Percentiles rank a stretch among this genome's conserved stretches.
Conservation (phyloP, 768 basidiomycete species). For the Collybia mongolica region DNA sequence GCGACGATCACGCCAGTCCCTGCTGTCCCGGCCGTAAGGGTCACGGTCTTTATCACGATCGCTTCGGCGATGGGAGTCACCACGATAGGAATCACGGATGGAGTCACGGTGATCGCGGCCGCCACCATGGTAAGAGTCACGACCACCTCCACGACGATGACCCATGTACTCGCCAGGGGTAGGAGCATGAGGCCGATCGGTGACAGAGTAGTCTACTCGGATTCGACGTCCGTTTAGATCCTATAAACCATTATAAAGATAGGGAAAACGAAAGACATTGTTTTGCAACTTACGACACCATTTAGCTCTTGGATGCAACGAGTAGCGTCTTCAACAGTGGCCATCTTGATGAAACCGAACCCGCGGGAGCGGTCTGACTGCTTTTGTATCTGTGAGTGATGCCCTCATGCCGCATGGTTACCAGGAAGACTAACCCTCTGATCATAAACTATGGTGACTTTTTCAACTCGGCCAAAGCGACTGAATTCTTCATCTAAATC, state of each 20-base stretch:
- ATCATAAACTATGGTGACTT: conserved; percentile 96
- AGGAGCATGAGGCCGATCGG: conserved; percentile 89
- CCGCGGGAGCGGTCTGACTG: conserved; percentile 96
- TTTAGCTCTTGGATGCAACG: conserved; percentile 89
- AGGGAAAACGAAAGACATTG: neutral
- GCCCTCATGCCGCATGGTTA: neutral
- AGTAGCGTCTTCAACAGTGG: conserved; percentile 80
- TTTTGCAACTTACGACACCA: conserved; percentile 66
- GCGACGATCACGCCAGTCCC: conserved; percentile 81
- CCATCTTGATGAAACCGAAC: conserved; percentile 98
- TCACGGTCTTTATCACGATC: conserved; percentile 58
- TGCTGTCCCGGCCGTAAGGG: conserved; percentile 66
- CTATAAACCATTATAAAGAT: conserved; percentile 33
- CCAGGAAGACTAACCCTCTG: conserved; percentile 69
- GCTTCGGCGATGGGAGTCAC: conserved; percentile 48
- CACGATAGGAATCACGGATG: conserved; percentile 43
- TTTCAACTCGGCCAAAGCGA: conserved; percentile 86
- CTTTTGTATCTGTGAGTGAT: conserved; percentile 13
- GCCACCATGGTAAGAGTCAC: conserved; percentile 33
- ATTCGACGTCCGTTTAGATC: conserved; percentile 95
- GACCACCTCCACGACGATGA: conserved; percentile 56
- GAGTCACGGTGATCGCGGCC: conserved; percentile 33
- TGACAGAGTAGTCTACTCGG: conserved; percentile 96
- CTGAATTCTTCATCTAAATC: conserved; percentile 95
- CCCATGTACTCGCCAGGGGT: conserved; percentile 99